Percentiles rank a stretch among this genome's conserved stretches.
phyloP scores from a whole-genome alignment of 495 filamentous ascomycete genomes.

The Rusavskia elegans region DNA sequence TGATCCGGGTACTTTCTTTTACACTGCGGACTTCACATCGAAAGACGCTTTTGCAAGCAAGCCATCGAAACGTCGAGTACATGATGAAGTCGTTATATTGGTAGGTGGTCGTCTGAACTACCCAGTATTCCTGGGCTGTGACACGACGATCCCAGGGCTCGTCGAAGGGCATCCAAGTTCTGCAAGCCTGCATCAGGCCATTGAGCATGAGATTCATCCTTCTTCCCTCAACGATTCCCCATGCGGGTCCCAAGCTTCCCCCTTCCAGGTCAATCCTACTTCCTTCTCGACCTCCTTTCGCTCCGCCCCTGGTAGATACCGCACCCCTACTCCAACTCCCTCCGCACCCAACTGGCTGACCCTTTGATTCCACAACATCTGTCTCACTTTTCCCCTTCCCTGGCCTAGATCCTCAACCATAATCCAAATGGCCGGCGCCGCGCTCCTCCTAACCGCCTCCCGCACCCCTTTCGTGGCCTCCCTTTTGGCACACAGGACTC shows the following conservation, averaged over 20 bases:
- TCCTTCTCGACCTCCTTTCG: constrained; percentile 8
- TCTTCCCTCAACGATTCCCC: background rate
- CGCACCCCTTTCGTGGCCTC: constrained; percentile 42
- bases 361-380: constrained; percentile 54
- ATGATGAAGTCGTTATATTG: too few species aligned
- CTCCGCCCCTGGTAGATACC: constrained; percentile 20
- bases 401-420: constrained; percentile 24
- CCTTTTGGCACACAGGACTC: constrained; percentile 38
- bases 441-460: constrained; percentile 49
- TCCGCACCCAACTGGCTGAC: constrained; percentile 48
- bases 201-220: background rate
- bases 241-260: constrained; percentile 7
- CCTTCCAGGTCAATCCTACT: constrained; percentile 7
- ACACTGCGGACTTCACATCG: too few species aligned
- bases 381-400: constrained; percentile 39
- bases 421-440: constrained; percentile 48
- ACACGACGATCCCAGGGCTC: too few species aligned
- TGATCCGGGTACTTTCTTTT: too few species aligned
- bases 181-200: background rate
- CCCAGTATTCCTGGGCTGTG: too few species aligned
- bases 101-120: too few species aligned
- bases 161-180: too few species aligned
- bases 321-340: constrained; percentile 42
- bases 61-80: too few species aligned
- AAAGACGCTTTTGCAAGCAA: too few species aligned